Evolutionary conservation across 345 rosid species (phyloP).

Genomic region (Linum trigynum): DNA sequence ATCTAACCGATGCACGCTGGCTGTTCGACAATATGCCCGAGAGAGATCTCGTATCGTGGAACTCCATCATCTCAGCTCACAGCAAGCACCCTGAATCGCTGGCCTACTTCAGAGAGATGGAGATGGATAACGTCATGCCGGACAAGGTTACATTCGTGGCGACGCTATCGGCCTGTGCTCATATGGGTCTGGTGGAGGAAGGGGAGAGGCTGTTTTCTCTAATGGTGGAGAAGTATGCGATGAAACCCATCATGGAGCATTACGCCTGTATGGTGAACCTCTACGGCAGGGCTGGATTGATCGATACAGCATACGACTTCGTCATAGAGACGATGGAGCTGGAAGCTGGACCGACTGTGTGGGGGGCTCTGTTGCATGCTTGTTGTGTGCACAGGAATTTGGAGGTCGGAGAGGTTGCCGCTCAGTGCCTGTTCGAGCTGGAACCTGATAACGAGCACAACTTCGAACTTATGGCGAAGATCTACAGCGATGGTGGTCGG

Average conservation of each 20-base stretch:
- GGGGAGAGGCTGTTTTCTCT: slow-evolving; percentile 51
- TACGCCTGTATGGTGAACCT: slow-evolving; percentile 81
- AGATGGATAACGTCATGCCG: slow-evolving; percentile 31
- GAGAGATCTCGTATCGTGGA: slow-evolving; percentile 71
- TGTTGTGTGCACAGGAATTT: slow-evolving; percentile 54
- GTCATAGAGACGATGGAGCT: slow-evolving; percentile 46
- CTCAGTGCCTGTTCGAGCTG: slow-evolving; percentile 4
- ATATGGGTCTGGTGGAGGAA: slow-evolving; percentile 47
- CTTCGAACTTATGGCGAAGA: slow-evolving; percentile 59
- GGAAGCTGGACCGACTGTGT: slow-evolving; percentile 71
- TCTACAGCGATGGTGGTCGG: slow-evolving; percentile 33
- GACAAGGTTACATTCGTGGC: slow-evolving; percentile 76
- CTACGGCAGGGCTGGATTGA: slow-evolving; percentile 61
- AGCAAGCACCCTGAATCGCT: slow-evolving; percentile 38
- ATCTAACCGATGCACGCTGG: slow-evolving; percentile 38
- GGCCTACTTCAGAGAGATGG: slow-evolving; percentile 52
- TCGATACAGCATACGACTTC: slow-evolving; percentile 48
- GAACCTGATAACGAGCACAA: slow-evolving; percentile 15
- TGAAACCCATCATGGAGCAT: slow-evolving; percentile 45
- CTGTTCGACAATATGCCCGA: slow-evolving; percentile 57
- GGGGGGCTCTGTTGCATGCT: slow-evolving; percentile 82
- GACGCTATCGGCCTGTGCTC: slow-evolving; percentile 61
- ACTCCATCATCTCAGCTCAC: slow-evolving; percentile 65
- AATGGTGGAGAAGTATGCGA: slow-evolving; percentile 38
- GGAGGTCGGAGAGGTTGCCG: slow-evolving; percentile 42